Base-by-base conservation (phyloP, 108 stramenopile genomes). In the Nitzschia putrida region DNA sequence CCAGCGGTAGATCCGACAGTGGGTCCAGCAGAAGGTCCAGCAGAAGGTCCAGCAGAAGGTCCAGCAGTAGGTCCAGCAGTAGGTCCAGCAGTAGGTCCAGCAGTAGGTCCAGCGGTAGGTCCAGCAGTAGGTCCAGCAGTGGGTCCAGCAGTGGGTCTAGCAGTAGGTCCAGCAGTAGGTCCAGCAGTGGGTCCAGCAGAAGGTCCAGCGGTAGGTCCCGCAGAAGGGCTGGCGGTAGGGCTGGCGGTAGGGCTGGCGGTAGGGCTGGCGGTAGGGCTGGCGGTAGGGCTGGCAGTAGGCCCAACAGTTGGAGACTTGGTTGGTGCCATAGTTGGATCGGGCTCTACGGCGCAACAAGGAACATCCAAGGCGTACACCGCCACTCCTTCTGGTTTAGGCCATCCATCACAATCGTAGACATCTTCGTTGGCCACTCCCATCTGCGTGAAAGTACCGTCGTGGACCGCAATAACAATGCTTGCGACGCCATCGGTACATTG, bases 101-200 rank as follows among this genome's bases (percentile, higher is more conserved):
- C 44, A 44, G 44, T 44, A 44, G 44, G 44, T 44, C 44, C 44
- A 44, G 44, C 8, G 58, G 58, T n/a, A n/a, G n/a, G n/a, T n/a
- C n/a, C n/a, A n/a, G n/a, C n/a, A n/a, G n/a, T n/a, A n/a, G n/a
- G n/a, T 22, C 23, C 42, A 11, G 63, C 47, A 6, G 47, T 49
- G 2, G 47, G 47, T 49, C 47, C 47, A 18, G n/a, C 47, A 49
- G 47, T 4, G 3, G 47, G 47, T 2, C 47, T 49, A 18, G 47
- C 47, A 49, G 47, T 4, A 49, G 47, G 29, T 3, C 29, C 29
- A 34, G 29, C 1, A 34, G 29, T 3, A 34, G 29, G 29, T 3
- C 29, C 29, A 34, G 3, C 4, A 4, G 29, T 3, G 4, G 29
- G 29, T 1, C 29, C 29, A 4, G 29, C 29, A 4, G 29, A 3